A percentile compares a stretch with the other conserved stretches of the same genome.
phyloP scores from a whole-genome alignment of 164 flowering plant species.

The Stephania yunnanensis region DNA sequence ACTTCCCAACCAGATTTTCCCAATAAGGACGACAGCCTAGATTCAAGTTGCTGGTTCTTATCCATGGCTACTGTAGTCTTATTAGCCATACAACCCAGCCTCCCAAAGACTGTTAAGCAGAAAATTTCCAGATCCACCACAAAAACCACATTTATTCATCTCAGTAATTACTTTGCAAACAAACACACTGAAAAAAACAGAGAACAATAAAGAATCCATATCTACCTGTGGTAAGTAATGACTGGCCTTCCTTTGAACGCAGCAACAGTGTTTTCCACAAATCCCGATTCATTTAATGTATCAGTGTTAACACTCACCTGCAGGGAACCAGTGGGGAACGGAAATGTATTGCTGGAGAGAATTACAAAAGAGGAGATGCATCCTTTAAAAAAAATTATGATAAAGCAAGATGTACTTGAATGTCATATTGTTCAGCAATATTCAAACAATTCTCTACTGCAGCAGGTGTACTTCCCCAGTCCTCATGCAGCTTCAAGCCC shows the following conservation, averaged over 20 bases:
- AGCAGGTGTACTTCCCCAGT: constrained; percentile 98
- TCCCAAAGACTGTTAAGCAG: no score
- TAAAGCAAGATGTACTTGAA: constrained; percentile 44
- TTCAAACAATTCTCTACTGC: constrained; percentile 87
- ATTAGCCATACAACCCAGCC: no score
- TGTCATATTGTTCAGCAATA: constrained; percentile 73
- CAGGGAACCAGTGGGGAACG: neutral
- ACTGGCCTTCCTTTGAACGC: constrained; percentile 89
- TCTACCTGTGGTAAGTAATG: constrained; percentile 94
- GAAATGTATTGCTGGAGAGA: neutral
- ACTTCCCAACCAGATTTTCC: no score
- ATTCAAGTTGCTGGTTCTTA: no score
- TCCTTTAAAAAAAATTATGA: no score
- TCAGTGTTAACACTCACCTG: constrained; percentile 98
- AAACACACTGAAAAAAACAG: no score
- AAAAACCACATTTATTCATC: neutral
- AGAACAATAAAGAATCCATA: neutral
- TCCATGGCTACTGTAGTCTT: no score
- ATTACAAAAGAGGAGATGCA: neutral
- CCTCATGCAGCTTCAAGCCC: constrained; percentile 98
- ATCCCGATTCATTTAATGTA: constrained; percentile 98
- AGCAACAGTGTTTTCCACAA: constrained; percentile 89
- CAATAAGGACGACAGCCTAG: no score
- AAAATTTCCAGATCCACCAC: no score
- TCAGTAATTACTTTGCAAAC: neutral